Conservation (phyloP, 768 basidiomycete genomes). For the Hericium erinaceus region DNA sequence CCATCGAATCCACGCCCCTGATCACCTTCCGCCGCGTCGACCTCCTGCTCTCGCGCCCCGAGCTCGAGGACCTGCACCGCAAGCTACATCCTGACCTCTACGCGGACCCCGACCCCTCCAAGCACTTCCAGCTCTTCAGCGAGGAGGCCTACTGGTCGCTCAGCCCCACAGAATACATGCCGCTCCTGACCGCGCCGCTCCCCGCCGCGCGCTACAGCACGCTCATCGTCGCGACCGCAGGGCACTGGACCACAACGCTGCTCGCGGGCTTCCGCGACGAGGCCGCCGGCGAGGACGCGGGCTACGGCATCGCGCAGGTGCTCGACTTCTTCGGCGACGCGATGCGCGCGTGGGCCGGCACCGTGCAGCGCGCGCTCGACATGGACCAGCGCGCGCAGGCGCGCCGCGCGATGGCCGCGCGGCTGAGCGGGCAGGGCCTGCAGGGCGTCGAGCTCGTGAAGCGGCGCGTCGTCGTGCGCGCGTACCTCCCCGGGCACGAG, state of each 20-base stretch:
- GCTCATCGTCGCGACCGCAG: constrained; percentile 53
- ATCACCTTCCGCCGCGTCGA: constrained; percentile 60
- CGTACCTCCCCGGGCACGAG: constrained; percentile 60
- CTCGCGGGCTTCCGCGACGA: constrained; percentile 34
- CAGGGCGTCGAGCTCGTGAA: constrained; percentile 4
- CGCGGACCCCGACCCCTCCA: background rate
- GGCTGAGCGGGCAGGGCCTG: constrained; percentile 14
- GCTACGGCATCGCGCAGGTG: constrained; percentile 45
- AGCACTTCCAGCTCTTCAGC: constrained; percentile 39
- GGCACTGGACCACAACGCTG: constrained; percentile 59
- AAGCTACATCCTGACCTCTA: constrained; percentile 13
- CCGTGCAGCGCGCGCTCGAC: constrained; percentile 38
- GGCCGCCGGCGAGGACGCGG: constrained; percentile 17
- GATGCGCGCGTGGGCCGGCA: constrained; percentile 43
- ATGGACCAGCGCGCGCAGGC: constrained; percentile 20
- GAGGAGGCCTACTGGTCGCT: constrained; percentile 47
- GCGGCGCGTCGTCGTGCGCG: constrained; percentile 44
- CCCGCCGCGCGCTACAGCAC: constrained; percentile 50
- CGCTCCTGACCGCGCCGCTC: constrained; percentile 34
- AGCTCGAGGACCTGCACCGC: constrained; percentile 38
- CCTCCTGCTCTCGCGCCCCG: constrained; percentile 39
- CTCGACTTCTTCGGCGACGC: constrained; percentile 49
- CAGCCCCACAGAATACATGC: constrained; percentile 43
- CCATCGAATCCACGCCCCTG: constrained; percentile 48
- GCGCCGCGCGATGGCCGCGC: constrained; percentile 7